A percentile compares a stretch with the other conserved stretches of the same genome.
phyloP scores from a whole-genome alignment of 129 eudicot species.

The Mikania micrantha region DNA sequence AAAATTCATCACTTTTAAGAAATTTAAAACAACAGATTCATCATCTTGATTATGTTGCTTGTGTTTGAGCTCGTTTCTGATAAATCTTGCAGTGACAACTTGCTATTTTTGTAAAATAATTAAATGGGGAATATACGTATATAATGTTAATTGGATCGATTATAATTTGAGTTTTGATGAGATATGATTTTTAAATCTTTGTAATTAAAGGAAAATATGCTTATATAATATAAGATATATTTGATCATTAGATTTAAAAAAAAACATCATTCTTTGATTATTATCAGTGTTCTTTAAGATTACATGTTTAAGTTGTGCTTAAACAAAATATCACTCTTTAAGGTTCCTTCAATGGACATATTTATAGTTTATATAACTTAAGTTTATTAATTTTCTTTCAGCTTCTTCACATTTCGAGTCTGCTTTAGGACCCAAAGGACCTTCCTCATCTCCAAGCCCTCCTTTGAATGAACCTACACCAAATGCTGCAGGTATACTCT shows the following conservation, averaged over 20 bases:
- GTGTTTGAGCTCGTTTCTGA: constrained; percentile 17
- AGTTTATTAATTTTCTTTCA: constrained; percentile 32
- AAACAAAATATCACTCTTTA: background rate
- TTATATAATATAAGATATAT: no score
- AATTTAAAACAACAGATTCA: background rate
- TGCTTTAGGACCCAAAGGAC: constrained; percentile 44
- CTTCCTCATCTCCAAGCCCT: constrained; percentile 34
- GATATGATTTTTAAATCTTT: background rate
- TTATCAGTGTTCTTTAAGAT: background rate
- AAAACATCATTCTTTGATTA: constrained; percentile 10
- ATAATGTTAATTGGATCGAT: constrained; percentile 5
- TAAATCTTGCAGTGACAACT: background rate
- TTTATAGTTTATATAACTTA: background rate
- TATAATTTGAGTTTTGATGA: background rate
- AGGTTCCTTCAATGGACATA: background rate
- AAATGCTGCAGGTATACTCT: constrained; percentile 66
- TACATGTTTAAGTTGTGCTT: background rate
- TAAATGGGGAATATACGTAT: no score
- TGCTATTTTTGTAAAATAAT: no score
- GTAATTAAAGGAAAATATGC: constrained; percentile 1
- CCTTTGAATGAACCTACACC: constrained; percentile 30
- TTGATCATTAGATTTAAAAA: constrained; percentile 2
- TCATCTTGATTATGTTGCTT: constrained; percentile 2
- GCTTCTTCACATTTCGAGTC: constrained; percentile 27
- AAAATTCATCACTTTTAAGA: constrained; percentile 9